Evolutionary conservation across 2,329 filamentous ascomycete genomes (phyloP).

Genomic region (Pezicula radicicola): DNA sequence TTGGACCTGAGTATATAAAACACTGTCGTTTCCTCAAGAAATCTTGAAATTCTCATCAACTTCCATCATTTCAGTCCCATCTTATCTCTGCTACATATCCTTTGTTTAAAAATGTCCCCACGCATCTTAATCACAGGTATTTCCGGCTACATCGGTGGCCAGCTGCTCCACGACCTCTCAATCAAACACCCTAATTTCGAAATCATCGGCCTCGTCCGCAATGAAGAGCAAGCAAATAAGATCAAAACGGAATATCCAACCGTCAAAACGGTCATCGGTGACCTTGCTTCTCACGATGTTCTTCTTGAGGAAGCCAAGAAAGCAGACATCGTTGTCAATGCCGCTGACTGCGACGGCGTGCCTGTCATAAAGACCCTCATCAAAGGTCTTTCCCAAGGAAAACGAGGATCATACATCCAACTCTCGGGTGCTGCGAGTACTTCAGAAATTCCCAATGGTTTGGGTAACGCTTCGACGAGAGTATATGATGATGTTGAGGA

Average conservation of each 20-base stretch:
- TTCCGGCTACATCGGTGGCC: conserved; percentile 17
- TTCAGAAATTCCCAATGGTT: conserved; percentile 2
- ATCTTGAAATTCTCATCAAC: too few species aligned
- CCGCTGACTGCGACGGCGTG: conserved; percentile 8
- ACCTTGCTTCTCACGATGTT: conserved; percentile 8
- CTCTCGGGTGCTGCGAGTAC: conserved; percentile 12
- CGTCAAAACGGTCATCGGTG: conserved; percentile 8
- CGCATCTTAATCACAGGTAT: conserved; percentile 13
- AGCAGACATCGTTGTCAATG: conserved; percentile 12
- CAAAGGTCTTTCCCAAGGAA: conserved; percentile 7
- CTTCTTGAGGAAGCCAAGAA: conserved; percentile 8
- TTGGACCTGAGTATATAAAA: too few species aligned
- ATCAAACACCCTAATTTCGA: conserved; percentile 10
- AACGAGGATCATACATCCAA: conserved; percentile 10
- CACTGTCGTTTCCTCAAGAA: too few species aligned
- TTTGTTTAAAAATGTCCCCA: conserved; percentile 10
- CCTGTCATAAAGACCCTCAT: conserved; percentile 4
- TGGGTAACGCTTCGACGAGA: conserved; percentile 29
- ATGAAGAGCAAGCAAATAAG: conserved; percentile 7
- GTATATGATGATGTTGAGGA: conserved; percentile 43
- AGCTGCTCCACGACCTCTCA: conserved; percentile 5
- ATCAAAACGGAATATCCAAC: conserved; percentile 7
- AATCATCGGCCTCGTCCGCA: conserved; percentile 13
- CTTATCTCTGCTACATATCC: not conserved
- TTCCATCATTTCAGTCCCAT: too few species aligned